These are phyloP conservation scores for Penicillium griseofulvum DNA, from an alignment of 2,329 filamentous ascomycete genomes.

Conservation along the genomic window DNA sequence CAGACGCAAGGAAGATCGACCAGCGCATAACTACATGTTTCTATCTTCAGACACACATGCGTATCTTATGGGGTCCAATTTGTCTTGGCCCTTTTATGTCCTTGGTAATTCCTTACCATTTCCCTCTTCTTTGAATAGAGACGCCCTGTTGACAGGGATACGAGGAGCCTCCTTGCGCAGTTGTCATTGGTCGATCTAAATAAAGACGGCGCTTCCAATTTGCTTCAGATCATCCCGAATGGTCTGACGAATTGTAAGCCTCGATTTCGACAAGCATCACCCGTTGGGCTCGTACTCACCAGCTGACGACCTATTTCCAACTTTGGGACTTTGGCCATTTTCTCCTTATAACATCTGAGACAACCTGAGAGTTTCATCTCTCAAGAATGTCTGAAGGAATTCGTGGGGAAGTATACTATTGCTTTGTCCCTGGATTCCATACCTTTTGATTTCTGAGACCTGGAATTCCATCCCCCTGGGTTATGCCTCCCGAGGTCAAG, in stretches of 20 bases:
- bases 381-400: constrained; percentile 12
- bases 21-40: constrained; percentile 15
- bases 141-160: constrained; percentile 17
- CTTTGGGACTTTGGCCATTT: constrained; percentile 11
- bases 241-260: constrained; percentile 21
- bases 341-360: not conserved
- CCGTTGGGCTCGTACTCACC: constrained; percentile 9
- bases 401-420: constrained; percentile 21
- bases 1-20: constrained; percentile 27
- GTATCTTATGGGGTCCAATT: constrained; percentile 11
- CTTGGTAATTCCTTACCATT: constrained; percentile 1
- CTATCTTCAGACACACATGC: constrained; percentile 15
- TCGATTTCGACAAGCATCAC: constrained; percentile 10
- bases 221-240: constrained; percentile 18
- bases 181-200: constrained; percentile 25
- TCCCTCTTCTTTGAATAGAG: not conserved
- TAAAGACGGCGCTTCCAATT: constrained; percentile 28
- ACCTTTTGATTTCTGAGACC: constrained; percentile 18
- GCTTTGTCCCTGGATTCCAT: constrained; percentile 20
- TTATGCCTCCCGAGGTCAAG: constrained; percentile 20
- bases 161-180: constrained; percentile 16
- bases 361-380: constrained; percentile 1
- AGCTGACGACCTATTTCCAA: constrained; percentile 12
- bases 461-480: constrained; percentile 21
- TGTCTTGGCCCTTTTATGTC: constrained; percentile 12